A percentile compares a stretch with the other conserved stretches of the same genome.
Conservation (phyloP, 257 asterid genomes). For the Nicotiana tabacum region DNA sequence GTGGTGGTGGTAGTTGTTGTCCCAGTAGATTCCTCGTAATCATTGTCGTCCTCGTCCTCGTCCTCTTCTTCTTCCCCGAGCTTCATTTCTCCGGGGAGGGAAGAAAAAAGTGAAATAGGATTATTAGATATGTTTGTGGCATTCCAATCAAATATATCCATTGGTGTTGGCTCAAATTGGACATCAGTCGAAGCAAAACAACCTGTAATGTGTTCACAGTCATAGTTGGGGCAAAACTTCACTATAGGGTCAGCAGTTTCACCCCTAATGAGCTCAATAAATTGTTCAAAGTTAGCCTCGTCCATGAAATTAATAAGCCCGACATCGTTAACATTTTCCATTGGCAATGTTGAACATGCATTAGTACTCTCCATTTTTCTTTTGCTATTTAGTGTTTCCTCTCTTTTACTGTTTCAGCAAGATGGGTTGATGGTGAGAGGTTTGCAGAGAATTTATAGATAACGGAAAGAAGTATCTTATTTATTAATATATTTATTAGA, state of each 20-base stretch:
- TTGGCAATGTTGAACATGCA: background rate
- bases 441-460: slow-evolving; percentile 10
- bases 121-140: background rate
- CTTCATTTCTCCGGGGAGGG: background rate
- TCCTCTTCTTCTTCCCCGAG: background rate
- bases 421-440: slow-evolving; percentile 5
- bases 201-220: slow-evolving; percentile 18
- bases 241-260: slow-evolving; percentile 30
- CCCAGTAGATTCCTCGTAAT: background rate
- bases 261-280: slow-evolving; percentile 37
- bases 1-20: background rate
- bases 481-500: background rate
- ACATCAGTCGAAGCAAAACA: background rate
- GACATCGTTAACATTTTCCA: slow-evolving; percentile 20
- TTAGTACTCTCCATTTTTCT: slow-evolving; percentile 22
- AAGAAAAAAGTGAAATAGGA: background rate
- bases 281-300: slow-evolving; percentile 43
- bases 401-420: background rate
- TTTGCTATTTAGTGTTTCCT: background rate
- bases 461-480: background rate
- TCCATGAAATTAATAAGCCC: slow-evolving; percentile 52
- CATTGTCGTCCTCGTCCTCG: slow-evolving; percentile 26
- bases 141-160: slow-evolving; percentile 8
- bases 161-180: slow-evolving; percentile 7
- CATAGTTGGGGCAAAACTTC: slow-evolving; percentile 17